phyloP scores from a whole-genome alignment of 768 basidiomycete species.

The Cystobasidium tubakii region DNA sequence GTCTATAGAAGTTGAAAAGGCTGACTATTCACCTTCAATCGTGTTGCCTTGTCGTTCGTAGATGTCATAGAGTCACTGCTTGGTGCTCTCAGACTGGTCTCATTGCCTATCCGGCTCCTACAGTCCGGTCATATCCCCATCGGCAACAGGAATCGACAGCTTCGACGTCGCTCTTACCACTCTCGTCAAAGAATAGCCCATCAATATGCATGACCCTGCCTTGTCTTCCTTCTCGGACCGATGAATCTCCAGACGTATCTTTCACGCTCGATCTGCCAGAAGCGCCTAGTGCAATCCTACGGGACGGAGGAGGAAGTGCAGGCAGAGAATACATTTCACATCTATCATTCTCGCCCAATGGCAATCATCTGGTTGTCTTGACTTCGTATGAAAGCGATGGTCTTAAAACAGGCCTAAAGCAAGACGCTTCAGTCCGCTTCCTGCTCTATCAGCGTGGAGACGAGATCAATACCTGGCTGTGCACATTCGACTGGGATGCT shows the following conservation, averaged over 20 bases:
- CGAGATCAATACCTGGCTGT: not conserved
- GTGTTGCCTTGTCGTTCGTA: not conserved
- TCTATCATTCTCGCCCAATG: constrained; percentile 13
- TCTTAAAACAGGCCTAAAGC: too few relatives aligned
- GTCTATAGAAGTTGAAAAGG: not conserved
- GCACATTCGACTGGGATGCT: constrained; percentile 9
- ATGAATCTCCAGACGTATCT: not conserved
- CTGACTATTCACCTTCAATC: not conserved
- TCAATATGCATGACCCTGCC: not conserved
- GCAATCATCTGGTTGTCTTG: not conserved
- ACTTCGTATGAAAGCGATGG: not conserved
- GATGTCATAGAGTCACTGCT: not conserved
- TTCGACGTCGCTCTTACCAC: not conserved
- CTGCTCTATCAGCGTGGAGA: not conserved
- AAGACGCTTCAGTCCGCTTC: not conserved
- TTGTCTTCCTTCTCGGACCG: not conserved
- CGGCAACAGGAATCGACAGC: not conserved
- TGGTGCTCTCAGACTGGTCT: constrained; percentile 1
- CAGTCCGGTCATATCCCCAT: not conserved
- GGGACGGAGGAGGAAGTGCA: not conserved
- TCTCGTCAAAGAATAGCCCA: not conserved
- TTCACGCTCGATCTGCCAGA: not conserved
- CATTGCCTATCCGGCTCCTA: constrained; percentile 1
- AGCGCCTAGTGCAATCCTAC: not conserved
- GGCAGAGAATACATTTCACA: not conserved